Evolutionary conservation across 2,329 filamentous ascomycete species (phyloP), one percentile per base, ranked within the genome.

Genomic region (Dothideomycetes sp.): DNA sequence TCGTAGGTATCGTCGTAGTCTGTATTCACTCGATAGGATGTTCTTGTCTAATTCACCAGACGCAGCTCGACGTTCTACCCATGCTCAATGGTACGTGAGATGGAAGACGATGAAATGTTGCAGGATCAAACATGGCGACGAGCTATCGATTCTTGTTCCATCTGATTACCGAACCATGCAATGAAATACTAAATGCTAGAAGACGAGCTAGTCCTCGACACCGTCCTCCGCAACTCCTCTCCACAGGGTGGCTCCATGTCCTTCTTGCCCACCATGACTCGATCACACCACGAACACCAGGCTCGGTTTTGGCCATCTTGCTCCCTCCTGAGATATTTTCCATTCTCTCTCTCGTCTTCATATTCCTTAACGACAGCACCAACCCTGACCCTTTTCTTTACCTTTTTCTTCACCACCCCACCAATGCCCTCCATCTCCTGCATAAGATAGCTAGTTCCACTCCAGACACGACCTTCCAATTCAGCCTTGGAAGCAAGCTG

Each of bases 341-440:
- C 77, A 5, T 71, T 69, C 27, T 72, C 72, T 41, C 74, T 72
- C 60, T 93, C 85, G 54, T 89, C 85, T 47, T 84, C 82, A 64
- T 80, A 87, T 57, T 94, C 85, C 45, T 82, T 81, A 10, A 95
- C 89, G 45, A 81, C 85, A 4, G 81, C 83, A 1, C 88, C 89
- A 0, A 95, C 79, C 44, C 73, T 74, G 4, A 93, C 77, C 64
- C 85, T 80, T 52, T 81, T 80, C 52, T 91, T 84, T n/a, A 83
- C 70, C 63, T 89, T 94, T 45, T 81, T 83, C 68, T 94, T 94
- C 38, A 95, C 77, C 11, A 82, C 74, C 1, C 88, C 88, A 9
- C 88, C 88, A 33, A 95, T 84, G 2, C 88, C 88, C 53, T 94
- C 85, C 44, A 95, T 84, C 61, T 95, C 88, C 54, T 94, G 87